Base-by-base conservation (phyloP, 1,284 basidiomycete species). In the Phellopilus nigrolimitatus region DNA sequence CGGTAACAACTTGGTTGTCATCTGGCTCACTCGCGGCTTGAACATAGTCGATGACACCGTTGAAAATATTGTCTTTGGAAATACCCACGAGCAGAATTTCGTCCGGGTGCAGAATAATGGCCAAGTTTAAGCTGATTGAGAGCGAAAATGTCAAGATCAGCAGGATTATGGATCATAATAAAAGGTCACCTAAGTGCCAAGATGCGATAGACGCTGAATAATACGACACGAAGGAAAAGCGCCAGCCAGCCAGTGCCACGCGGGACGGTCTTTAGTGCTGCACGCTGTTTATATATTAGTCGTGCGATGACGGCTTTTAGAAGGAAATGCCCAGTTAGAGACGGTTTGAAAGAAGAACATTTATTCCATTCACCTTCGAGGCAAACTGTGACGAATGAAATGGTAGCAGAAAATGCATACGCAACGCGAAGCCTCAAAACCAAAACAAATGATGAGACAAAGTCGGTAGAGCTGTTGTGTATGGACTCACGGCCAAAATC, bases 341-440 rank as follows among this genome's bases (percentile, higher is more conserved):
- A 38, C 27, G 15, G 15, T 8, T 24, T 19, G 19, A 19, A 49
- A 5, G 27, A 15, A n/a, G 24, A 22, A 39, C n/a, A n/a, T n/a
- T n/a, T n/a, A n/a, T n/a, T n/a, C n/a, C n/a, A n/a, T n/a, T 15
- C 33, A 55, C 53, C 49, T 51, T 55, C 53, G 7, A 55, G 40
- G 13, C 43, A 40, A 3, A 55, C 34, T 12, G 53, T 50, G 27
- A 50, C 25, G 17, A 55, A 39, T n/a, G 53, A 49, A 15, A 55
- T 25, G 22, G 37, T 34, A 19, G 28, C 27, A 13, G 53, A 37
- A 13, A 50, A 55, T 0, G 41, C 36, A 39, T 44, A 39, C 9
- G 42, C 38, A 8, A 42, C 48, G 15, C 48, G 30, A 27, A 55
- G 10, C 0, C 53, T 55, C n/a, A 25, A 24, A 15, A 33, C n/a